These are phyloP conservation scores for Boletus patriciae DNA, from an alignment of 768 basidiomycete species.

Conservation along the genomic window DNA sequence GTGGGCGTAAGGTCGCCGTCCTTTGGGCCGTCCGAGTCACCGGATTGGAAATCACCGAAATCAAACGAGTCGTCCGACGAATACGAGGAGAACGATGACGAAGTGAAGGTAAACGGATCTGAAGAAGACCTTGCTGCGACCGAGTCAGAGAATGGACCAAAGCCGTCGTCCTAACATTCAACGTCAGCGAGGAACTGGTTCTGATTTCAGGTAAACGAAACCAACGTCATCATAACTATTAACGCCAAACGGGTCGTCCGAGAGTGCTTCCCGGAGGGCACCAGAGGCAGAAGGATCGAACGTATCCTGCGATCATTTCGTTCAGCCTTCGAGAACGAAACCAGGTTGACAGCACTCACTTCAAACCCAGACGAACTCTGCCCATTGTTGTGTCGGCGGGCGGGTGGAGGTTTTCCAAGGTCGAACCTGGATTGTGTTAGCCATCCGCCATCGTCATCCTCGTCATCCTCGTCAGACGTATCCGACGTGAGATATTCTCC, in stretches of 20 bases:
- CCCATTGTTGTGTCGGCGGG: slow-evolving; percentile 47
- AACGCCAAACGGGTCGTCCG: slow-evolving; percentile 51
- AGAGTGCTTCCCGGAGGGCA: slow-evolving; percentile 36
- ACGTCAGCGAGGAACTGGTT: not conserved
- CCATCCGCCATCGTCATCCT: slow-evolving; percentile 78
- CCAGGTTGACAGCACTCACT: slow-evolving; percentile 41
- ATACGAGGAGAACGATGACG: slow-evolving; percentile 49
- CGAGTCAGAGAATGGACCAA: slow-evolving; percentile 79
- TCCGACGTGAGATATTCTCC: slow-evolving; percentile 56
- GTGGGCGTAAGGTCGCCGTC: slow-evolving; percentile 60
- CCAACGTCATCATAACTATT: slow-evolving; percentile 51
- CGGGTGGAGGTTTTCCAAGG: slow-evolving; percentile 48
- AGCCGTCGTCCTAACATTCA: slow-evolving; percentile 53
- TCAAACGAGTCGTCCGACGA: slow-evolving; percentile 72
- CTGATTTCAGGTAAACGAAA: not conserved
- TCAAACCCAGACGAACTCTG: slow-evolving; percentile 55
- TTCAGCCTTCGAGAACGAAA: not conserved
- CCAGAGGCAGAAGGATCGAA: slow-evolving; percentile 43
- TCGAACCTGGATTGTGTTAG: slow-evolving; percentile 74
- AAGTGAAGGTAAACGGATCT: slow-evolving; percentile 54
- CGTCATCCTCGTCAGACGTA: slow-evolving; percentile 50
- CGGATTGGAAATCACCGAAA: slow-evolving; percentile 77
- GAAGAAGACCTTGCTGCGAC: slow-evolving; percentile 44
- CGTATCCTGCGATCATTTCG: slow-evolving; percentile 42
- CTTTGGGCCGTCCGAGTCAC: slow-evolving; percentile 25